These are phyloP conservation scores for Tilletia horrida DNA, from an alignment of 1,284 basidiomycete genomes.

Conservation along the genomic window DNA sequence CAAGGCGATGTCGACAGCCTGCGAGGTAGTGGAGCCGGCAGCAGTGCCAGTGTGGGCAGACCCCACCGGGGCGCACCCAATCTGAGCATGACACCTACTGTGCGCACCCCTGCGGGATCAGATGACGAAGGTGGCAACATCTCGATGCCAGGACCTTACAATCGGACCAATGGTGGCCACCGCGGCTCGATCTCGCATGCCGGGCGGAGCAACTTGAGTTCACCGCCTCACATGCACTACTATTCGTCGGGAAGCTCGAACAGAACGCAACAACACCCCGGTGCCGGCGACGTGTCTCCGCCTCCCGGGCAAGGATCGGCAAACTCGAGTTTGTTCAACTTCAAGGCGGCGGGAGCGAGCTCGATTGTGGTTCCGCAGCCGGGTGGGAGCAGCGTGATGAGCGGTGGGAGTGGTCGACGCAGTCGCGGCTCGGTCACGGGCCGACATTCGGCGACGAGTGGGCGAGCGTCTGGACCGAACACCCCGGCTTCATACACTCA, in stretches of 20 bases:
- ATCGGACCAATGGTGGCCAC: background rate
- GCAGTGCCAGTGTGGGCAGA: background rate
- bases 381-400: background rate
- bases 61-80: background rate
- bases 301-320: background rate
- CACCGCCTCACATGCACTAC: background rate
- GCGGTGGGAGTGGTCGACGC: background rate
- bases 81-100: conserved; percentile 15
- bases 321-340: background rate
- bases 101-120: conserved; percentile 8
- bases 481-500: conserved; percentile 11
- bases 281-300: background rate
- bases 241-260: background rate
- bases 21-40: conserved; percentile 12
- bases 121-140: conserved; percentile 2
- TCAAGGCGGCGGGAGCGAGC: background rate
- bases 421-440: background rate
- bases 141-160: background rate
- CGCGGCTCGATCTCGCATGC: background rate
- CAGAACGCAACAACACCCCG: background rate
- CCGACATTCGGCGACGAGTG: background rate
- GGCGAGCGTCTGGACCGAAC: background rate
- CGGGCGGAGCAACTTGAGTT: background rate
- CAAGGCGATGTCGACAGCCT: background rate
- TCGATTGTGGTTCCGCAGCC: background rate